Percentiles rank a stretch among this genome's conserved stretches.
Evolutionary conservation across 345 rosid species (phyloP).

Genomic region (Moringa oleifera): DNA sequence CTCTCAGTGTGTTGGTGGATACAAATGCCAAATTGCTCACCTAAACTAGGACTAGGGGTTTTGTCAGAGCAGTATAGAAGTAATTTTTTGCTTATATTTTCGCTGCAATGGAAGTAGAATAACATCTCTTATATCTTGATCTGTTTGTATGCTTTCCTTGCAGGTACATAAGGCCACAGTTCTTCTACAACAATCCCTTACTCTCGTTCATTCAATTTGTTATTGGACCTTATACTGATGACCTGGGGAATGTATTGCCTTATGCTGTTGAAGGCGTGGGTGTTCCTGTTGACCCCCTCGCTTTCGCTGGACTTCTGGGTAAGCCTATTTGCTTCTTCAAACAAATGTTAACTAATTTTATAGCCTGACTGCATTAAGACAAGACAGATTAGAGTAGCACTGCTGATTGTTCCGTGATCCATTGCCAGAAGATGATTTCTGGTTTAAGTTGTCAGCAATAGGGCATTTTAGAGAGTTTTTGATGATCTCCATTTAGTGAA

Average conservation of each 20-base stretch:
- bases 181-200: constrained; percentile 81
- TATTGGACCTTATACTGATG: constrained; percentile 83
- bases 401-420: too few species aligned
- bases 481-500: not conserved
- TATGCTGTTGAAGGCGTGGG: constrained; percentile 94
- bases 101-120: not conserved
- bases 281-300: constrained; percentile 90
- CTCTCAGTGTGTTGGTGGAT: not conserved
- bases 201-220: constrained; percentile 83
- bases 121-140: not conserved
- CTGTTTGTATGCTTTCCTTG: constrained; percentile 7
- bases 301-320: constrained; percentile 96
- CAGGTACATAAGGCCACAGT: constrained; percentile 91
- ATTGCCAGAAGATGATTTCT: too few species aligned
- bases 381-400: not conserved
- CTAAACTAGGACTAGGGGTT: not conserved
- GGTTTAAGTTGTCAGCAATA: too few species aligned
- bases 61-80: too few species aligned
- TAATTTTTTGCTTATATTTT: not conserved
- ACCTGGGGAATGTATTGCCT: constrained; percentile 88
- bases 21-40: not conserved
- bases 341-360: not conserved
- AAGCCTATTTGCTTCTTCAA: constrained; percentile 9
- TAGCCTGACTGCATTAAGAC: not conserved
- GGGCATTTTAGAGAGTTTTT: too few species aligned